These are phyloP conservation scores for Hebeloma cylindrosporum DNA, from an alignment of 768 basidiomycete species.

Conservation along the genomic window DNA sequence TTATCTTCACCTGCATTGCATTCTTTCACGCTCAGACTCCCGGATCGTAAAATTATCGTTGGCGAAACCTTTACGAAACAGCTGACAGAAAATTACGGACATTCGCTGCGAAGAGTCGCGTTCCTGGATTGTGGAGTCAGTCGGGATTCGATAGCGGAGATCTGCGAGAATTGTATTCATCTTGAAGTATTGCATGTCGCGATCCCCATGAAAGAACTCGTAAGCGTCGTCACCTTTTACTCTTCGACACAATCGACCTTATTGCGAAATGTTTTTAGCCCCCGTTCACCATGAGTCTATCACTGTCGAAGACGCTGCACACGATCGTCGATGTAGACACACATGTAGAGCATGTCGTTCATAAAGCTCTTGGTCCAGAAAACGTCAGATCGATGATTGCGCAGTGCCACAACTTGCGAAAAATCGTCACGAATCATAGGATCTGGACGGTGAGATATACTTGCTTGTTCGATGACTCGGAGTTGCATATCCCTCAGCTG, in stretches of 20 bases:
- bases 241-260: not conserved
- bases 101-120: slow-evolving; percentile 42
- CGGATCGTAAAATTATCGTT: slow-evolving; percentile 41
- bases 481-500: slow-evolving; percentile 1
- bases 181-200: slow-evolving; percentile 52
- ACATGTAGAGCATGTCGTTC: slow-evolving; percentile 42
- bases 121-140: slow-evolving; percentile 48
- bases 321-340: slow-evolving; percentile 46
- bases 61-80: slow-evolving; percentile 40
- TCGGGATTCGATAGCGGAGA: slow-evolving; percentile 36
- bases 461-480: not conserved
- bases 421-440: slow-evolving; percentile 48
- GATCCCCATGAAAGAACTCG: slow-evolving; percentile 52
- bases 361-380: slow-evolving; percentile 36
- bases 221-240: slow-evolving; percentile 25
- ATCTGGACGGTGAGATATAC: slow-evolving; percentile 53
- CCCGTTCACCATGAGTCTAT: slow-evolving; percentile 36
- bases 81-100: slow-evolving; percentile 40
- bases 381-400: slow-evolving; percentile 43
- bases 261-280: slow-evolving; percentile 20
- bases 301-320: slow-evolving; percentile 36
- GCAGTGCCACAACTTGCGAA: slow-evolving; percentile 38
- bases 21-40: slow-evolving; percentile 45
- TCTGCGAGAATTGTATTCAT: slow-evolving; percentile 42
- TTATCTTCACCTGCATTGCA: slow-evolving; percentile 31